Base-by-base conservation (phyloP, 441 rosid species). In the Jatropha podagrica region DNA sequence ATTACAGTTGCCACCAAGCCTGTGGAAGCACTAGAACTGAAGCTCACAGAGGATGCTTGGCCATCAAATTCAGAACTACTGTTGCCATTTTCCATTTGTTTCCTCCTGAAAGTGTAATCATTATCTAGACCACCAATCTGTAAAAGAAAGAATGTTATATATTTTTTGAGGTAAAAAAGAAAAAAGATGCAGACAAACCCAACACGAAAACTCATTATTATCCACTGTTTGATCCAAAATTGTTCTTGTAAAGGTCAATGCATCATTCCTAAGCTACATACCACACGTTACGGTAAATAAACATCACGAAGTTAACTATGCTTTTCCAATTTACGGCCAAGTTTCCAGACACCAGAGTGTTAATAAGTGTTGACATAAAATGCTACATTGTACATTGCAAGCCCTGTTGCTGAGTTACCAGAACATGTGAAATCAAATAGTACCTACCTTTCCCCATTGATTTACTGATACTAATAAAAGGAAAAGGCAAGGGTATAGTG, bases 51-150 rank as follows among this genome's bases (percentile, higher is more conserved):
- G 65, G 87, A 76, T 70, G 70, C 44, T 67, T 81, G 94, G 67
- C 83, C 80, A 79, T 90, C 97, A 70, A 81, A 71, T 69, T 76
- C 86, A 20, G 82, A 80, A 69, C 78, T 76, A 46, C 80, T 55
- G 78, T 81, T 83, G 42, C 97, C 97, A 85, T 90, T 92, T 77
- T 88, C 92, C 74, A 84, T 74, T 65, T 76, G 92, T 58, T 78
- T 85, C 81, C 80, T 88, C 23, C 87, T 91, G 78, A 82, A 84
- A 54, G 82, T 74, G 77, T 75, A 82, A 77, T 89, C 91, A 85
- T 81, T 77, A 49, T 88, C 96, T 55, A 74, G 75, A 65, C 80
- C 82, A 80, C 84, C 83, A 79, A 83, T 85, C 98, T 91, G 89
- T 68, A 77, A 46, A 86, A 77, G 73, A 81, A 32, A 54, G 23